A percentile compares a stretch with the other conserved stretches of the same genome.
These are phyloP conservation scores for Recurvomyces mirabilis DNA, from an alignment of 495 filamentous ascomycete species.

Conservation along the genomic window DNA sequence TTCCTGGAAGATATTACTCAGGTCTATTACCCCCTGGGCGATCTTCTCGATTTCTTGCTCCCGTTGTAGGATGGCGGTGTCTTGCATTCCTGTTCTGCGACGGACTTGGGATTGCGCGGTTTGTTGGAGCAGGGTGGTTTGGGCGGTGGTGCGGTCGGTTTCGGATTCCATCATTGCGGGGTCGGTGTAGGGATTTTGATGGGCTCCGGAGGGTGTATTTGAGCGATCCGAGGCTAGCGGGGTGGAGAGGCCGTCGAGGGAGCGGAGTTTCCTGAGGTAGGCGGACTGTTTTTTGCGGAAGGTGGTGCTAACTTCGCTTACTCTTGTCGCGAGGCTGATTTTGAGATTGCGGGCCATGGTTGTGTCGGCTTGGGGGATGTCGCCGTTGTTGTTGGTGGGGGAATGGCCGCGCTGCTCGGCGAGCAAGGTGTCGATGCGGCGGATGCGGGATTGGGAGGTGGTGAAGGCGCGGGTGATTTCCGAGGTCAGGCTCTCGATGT, in stretches of 20 bases:
- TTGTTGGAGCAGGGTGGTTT: conserved; percentile 74
- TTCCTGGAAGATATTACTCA: conserved; percentile 92
- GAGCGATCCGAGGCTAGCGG: conserved; percentile 46
- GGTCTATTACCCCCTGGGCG: conserved; percentile 91
- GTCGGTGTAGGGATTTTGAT: conserved; percentile 53
- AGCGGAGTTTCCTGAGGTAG: conserved; percentile 87
- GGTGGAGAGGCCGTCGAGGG: conserved; percentile 53
- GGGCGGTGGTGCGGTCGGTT: conserved; percentile 82
- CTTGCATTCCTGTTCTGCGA: conserved; percentile 61
- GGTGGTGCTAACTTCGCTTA: conserved; percentile 83
- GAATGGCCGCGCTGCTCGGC: conserved; percentile 67
- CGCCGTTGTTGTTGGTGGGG: conserved; percentile 39
- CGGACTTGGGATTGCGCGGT: conserved; percentile 40
- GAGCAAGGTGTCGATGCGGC: conserved; percentile 79
- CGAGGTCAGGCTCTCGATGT: conserved; percentile 84
- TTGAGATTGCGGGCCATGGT: conserved; percentile 95
- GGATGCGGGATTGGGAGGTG: conserved; percentile 75
- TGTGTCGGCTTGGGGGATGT: conserved; percentile 70
- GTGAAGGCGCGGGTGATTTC: conserved; percentile 83
- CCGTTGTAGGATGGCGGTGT: conserved; percentile 76
- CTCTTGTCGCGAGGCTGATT: conserved; percentile 71
- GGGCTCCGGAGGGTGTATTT: conserved; percentile 51
- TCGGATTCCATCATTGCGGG: conserved; percentile 82
- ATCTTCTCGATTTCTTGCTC: conserved; percentile 98
- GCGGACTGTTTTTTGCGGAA: conserved; percentile 96